These are phyloP conservation scores for Podila epicladia DNA, from an alignment of 192 early-diverging fungal species.

Conservation along the genomic window DNA sequence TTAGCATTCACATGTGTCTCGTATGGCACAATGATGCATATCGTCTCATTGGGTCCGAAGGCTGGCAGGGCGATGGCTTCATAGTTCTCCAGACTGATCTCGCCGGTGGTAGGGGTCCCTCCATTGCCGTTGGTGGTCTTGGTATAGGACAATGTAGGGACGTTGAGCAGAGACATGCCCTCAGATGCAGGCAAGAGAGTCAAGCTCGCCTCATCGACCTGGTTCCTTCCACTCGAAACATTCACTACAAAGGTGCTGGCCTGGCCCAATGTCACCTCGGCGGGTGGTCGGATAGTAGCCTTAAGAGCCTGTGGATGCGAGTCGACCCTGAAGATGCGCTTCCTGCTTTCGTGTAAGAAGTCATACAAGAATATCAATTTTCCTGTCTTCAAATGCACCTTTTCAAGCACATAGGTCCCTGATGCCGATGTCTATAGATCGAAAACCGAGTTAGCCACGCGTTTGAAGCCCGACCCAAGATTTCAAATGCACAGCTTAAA, in stretches of 20 bases:
- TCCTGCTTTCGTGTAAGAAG: slow-evolving; percentile 58
- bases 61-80: slow-evolving; percentile 25
- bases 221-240: slow-evolving; percentile 43
- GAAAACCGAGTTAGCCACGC: background rate
- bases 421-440: slow-evolving; percentile 58
- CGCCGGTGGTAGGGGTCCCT: slow-evolving; percentile 4
- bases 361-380: slow-evolving; percentile 67
- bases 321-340: slow-evolving; percentile 61
- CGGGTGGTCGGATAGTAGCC: slow-evolving; percentile 43
- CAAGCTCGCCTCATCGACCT: slow-evolving; percentile 37
- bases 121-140: slow-evolving; percentile 3
- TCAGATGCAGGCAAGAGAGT: slow-evolving; percentile 30
- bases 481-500: background rate
- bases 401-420: slow-evolving; percentile 69
- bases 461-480: too few species aligned
- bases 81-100: slow-evolving; percentile 18
- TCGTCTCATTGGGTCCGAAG: slow-evolving; percentile 41
- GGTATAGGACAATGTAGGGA: slow-evolving; percentile 22
- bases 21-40: slow-evolving; percentile 32
- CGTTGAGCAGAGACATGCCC: slow-evolving; percentile 22
- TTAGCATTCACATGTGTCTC: slow-evolving; percentile 12
- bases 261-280: slow-evolving; percentile 42
- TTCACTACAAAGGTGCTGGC: slow-evolving; percentile 49
- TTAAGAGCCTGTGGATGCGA: slow-evolving; percentile 51
- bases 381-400: slow-evolving; percentile 62